Evolutionary conservation across 352 stramenopile species (phyloP), one percentile per base, ranked within the genome.

Genomic region (Elongisporangium undulatum): DNA sequence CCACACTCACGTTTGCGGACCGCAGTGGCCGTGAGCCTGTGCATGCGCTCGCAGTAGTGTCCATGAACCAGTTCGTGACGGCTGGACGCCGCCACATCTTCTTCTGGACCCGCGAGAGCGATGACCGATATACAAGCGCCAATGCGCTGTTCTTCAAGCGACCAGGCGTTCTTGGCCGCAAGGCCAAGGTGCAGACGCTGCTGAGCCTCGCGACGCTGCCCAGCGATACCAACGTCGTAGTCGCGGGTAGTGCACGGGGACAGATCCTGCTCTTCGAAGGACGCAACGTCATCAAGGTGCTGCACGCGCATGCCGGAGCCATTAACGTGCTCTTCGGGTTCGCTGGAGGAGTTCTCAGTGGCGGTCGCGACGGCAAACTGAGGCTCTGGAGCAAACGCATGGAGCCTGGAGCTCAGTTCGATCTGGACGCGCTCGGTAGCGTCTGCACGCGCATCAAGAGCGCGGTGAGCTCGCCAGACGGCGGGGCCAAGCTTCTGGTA

Each of bases 201-300:
- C 41, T 90, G 41, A 87, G 75, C 58, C 66, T 90, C n/a, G 64
- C 67, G 2, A 59, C 63, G 19, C 59, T 92, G 53, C 68, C 71
- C 2, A 68, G 72, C 9, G 77, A 87, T 53, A 53, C 74, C 0
- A 81, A 79, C 61, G 63, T 74, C 4, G 64, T 90, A 4, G 64
- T 94, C 15, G 83, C 84, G 7, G 87, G 87, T 24, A 82, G 78
- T 6, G 68, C 85, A n/a, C 77, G 75, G 2, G 87, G 87, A 3
- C 82, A 94, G 51, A 72, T 96, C 15, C 67, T 92, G 20, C 51
- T 94, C 41, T 96, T 93, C 59, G 79, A 91, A 74, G 87, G 84
- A 48, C 72, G 85, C 15, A 92, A 93, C 55, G 89, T 79, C 49
- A 64, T 89, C 49, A 76, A 79, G 26, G 81, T 91, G 22, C 29